A percentile compares a stretch with the other conserved stretches of the same genome.
These are phyloP conservation scores for Auriscalpium orientale DNA, from an alignment of 768 basidiomycete species.

Conservation along the genomic window DNA sequence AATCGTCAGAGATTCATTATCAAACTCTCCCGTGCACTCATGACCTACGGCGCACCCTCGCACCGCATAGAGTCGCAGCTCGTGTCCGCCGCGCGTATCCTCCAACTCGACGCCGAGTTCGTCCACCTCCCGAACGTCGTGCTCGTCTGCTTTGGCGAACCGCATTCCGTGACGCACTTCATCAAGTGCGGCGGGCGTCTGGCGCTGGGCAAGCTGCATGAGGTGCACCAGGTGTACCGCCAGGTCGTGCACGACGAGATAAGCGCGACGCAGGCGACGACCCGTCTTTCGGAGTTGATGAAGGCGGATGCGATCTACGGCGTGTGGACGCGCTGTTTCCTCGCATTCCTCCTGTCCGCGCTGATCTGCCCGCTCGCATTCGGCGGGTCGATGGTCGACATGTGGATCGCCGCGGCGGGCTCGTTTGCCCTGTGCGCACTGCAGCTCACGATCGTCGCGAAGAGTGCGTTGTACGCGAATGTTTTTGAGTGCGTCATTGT, in stretches of 20 bases:
- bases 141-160: constrained; percentile 82
- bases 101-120: constrained; percentile 88
- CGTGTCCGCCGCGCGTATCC: constrained; percentile 75
- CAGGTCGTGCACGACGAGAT: constrained; percentile 85
- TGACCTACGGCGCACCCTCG: constrained; percentile 87
- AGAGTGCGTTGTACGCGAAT: constrained; percentile 76
- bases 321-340: constrained; percentile 47
- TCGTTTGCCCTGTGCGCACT: constrained; percentile 62
- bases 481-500: constrained; percentile 78
- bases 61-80: constrained; percentile 91
- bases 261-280: constrained; percentile 66
- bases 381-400: constrained; percentile 76
- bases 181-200: constrained; percentile 70
- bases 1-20: constrained; percentile 80
- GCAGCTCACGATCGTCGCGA: constrained; percentile 63
- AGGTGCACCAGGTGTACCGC: constrained; percentile 79
- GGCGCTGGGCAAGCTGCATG: constrained; percentile 75
- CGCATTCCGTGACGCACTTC: constrained; percentile 81
- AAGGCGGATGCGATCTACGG: constrained; percentile 58
- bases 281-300: constrained; percentile 55
- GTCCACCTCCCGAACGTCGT: constrained; percentile 74
- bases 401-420: constrained; percentile 66
- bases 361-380: constrained; percentile 81
- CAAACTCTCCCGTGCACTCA: constrained; percentile 76
- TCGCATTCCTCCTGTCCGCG: constrained; percentile 64